These are phyloP conservation scores for Podospora tetraspora DNA, from an alignment of 495 filamentous ascomycete species.

Conservation along the genomic window DNA sequence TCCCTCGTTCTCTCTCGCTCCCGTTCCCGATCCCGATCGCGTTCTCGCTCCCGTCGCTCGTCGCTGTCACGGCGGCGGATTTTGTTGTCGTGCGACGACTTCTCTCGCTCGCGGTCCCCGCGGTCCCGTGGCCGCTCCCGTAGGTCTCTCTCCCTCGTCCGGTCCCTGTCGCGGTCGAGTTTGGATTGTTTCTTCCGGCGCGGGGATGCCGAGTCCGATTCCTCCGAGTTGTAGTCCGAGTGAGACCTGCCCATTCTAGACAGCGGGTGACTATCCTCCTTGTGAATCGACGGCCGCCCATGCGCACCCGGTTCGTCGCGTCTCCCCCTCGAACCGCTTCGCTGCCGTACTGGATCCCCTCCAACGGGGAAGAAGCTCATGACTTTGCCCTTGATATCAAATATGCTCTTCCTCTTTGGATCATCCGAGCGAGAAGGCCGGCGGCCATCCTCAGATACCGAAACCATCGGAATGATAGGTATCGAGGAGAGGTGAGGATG, in stretches of 20 bases:
- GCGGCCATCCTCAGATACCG: background rate
- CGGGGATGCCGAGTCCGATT: conserved; percentile 15
- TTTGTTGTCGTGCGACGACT: background rate
- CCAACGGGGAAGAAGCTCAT: conserved; percentile 21
- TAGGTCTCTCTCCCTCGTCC: conserved; percentile 11
- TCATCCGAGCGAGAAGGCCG: conserved; percentile 13
- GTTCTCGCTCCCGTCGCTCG: conserved; percentile 6
- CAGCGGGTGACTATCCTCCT: conserved; percentile 12
- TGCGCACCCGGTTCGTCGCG: conserved; percentile 14
- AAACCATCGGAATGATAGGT: background rate
- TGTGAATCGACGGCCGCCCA: conserved; percentile 5
- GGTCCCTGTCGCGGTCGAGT: conserved; percentile 17
- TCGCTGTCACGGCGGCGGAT: conserved; percentile 13
- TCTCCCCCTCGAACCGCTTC: conserved; percentile 20
- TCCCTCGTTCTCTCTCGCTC: background rate
- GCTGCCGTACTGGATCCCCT: conserved; percentile 13
- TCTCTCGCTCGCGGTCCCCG: conserved; percentile 10
- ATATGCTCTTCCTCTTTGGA: conserved; percentile 15
- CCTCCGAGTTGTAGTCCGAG: conserved; percentile 22
- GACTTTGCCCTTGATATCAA: conserved; percentile 24
- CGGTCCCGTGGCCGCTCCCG: conserved; percentile 18
- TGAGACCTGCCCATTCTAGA: conserved; percentile 21
- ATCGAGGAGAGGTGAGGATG: conserved; percentile 12
- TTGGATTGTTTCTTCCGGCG: conserved; percentile 1
- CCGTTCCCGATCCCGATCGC: conserved; percentile 1